Evolutionary conservation across 2,329 filamentous ascomycete species (phyloP).

Genomic region (Fusarium compactum): DNA sequence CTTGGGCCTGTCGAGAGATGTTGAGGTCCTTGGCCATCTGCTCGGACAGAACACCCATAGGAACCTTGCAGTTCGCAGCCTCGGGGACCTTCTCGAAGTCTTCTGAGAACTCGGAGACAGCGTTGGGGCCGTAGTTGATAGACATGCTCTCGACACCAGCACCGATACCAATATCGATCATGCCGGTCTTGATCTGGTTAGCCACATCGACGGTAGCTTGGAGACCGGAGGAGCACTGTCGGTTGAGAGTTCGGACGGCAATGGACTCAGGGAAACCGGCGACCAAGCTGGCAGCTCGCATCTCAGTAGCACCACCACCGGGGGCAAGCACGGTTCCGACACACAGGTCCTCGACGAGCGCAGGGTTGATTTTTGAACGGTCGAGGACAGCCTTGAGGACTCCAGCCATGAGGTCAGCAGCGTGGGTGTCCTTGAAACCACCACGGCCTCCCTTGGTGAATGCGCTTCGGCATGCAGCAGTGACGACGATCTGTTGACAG

Average conservation of each 20-base stretch:
- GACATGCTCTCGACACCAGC: constrained; percentile 98
- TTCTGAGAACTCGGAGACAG: constrained; percentile 93
- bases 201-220: constrained; percentile 95
- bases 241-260: constrained; percentile 89
- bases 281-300: constrained; percentile 89
- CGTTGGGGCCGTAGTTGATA: constrained; percentile 86
- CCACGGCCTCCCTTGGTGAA: constrained; percentile 95
- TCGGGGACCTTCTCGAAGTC: constrained; percentile 84
- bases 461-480: constrained; percentile 89
- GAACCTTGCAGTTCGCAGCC: constrained; percentile 95
- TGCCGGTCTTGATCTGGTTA: constrained; percentile 88
- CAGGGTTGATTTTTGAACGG: constrained; percentile 89
- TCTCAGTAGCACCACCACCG: constrained; percentile 95
- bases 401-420: constrained; percentile 86
- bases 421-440: constrained; percentile 93
- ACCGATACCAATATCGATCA: constrained; percentile 95
- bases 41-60: constrained; percentile 95
- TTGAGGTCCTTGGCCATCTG: constrained; percentile 90
- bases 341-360: constrained; percentile 89
- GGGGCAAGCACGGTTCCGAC: constrained; percentile 93
- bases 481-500: constrained; percentile 80
- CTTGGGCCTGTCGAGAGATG: constrained; percentile 79
- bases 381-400: constrained; percentile 84
- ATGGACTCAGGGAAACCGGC: constrained; percentile 90
- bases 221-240: constrained; percentile 93